Evolutionary conservation across 768 basidiomycete genomes (phyloP).

Genomic region (Mycena venus): DNA sequence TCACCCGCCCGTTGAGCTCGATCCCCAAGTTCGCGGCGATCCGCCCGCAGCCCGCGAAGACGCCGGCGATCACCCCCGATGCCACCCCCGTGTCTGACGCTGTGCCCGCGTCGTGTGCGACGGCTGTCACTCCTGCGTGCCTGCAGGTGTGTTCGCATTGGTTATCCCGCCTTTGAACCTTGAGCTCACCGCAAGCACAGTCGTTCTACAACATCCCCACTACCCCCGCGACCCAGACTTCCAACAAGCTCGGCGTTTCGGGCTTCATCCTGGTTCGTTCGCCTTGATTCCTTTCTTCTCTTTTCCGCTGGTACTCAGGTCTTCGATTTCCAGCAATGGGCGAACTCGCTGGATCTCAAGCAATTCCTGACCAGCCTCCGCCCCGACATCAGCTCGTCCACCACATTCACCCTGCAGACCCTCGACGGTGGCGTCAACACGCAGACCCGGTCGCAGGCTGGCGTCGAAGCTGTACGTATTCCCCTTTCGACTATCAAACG

Average conservation of each 20-base stretch:
- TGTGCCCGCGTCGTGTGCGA: conserved; percentile 35
- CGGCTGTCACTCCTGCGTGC: conserved; percentile 35
- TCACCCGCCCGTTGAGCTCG: conserved; percentile 7
- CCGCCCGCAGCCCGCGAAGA: no score
- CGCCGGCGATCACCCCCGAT: not conserved
- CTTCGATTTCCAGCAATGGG: not conserved
- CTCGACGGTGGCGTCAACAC: conserved; percentile 51
- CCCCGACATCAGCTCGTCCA: conserved; percentile 44
- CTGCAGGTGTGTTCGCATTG: conserved; percentile 21
- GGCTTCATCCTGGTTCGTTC: conserved; percentile 28
- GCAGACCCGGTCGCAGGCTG: conserved; percentile 43
- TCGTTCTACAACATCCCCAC: conserved; percentile 40
- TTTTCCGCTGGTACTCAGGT: not conserved
- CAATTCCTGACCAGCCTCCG: conserved; percentile 41
- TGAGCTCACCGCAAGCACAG: not conserved
- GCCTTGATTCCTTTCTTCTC: not conserved
- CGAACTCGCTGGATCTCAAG: not conserved
- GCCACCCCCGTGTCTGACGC: not conserved
- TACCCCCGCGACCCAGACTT: conserved; percentile 29
- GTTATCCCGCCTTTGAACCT: not conserved
- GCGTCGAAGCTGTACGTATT: conserved; percentile 43
- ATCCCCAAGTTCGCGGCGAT: conserved; percentile 8
- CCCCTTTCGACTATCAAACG: not conserved
- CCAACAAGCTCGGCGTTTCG: conserved; percentile 34
- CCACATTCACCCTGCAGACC: conserved; percentile 48